A percentile compares a stretch with the other conserved stretches of the same genome.
These are phyloP conservation scores for Plasmodium relictum DNA, from an alignment of 169 alveolate species.

Conservation along the genomic window DNA sequence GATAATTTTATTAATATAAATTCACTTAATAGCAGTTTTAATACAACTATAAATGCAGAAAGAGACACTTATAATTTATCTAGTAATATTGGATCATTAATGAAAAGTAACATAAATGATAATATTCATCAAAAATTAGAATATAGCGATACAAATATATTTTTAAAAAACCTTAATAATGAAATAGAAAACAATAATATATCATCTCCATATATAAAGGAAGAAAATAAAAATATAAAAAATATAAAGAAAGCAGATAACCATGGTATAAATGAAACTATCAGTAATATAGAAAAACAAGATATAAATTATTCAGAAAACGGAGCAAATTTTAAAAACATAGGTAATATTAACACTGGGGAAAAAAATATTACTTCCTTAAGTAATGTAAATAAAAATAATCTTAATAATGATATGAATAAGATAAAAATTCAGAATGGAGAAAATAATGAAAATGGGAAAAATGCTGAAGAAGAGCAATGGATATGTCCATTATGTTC, in stretches of 20 bases:
- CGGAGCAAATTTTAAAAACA: not conserved
- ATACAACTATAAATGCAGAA: not conserved
- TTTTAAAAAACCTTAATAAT: too few relatives aligned
- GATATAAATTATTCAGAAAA: not conserved
- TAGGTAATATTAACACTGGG: constrained; percentile 47
- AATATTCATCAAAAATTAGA: constrained; percentile 1
- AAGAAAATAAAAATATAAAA: constrained; percentile 14
- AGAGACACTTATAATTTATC: not conserved
- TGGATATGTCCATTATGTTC: constrained; percentile 87
- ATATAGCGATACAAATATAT: not conserved
- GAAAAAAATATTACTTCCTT: constrained; percentile 41
- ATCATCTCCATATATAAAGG: not conserved
- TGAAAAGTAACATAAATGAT: not conserved
- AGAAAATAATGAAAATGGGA: constrained; percentile 12
- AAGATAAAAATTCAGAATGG: not conserved
- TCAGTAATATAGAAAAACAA: constrained; percentile 66
- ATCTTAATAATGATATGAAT: not conserved
- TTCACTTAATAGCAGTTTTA: constrained; percentile 29
- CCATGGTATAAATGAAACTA: constrained; percentile 2
- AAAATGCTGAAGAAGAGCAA: constrained; percentile 83
- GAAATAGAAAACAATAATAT: too few relatives aligned
- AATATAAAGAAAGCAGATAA: not conserved
- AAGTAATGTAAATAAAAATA: not conserved
- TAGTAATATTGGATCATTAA: not conserved
- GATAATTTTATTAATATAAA: constrained; percentile 31